Conservation (phyloP, 2,329 filamentous ascomycete genomes). For the Aspergillus sp. region DNA sequence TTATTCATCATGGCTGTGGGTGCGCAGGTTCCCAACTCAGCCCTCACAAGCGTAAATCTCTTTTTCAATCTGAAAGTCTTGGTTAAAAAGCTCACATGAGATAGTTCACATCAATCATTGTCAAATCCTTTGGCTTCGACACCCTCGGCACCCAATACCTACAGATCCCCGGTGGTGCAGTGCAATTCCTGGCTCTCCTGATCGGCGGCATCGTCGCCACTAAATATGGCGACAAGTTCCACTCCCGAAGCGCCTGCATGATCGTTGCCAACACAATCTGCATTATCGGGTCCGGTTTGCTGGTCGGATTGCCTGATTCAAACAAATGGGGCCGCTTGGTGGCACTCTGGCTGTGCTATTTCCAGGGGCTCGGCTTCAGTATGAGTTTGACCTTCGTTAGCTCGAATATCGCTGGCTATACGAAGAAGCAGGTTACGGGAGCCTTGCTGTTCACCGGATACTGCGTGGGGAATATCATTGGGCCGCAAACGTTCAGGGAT, state of each 20-base stretch:
- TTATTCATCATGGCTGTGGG: slow-evolving; percentile 55
- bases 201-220: slow-evolving; percentile 54
- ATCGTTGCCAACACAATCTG: slow-evolving; percentile 56
- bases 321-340: slow-evolving; percentile 60
- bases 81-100: background rate
- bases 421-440: slow-evolving; percentile 34
- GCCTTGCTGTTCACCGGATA: slow-evolving; percentile 51
- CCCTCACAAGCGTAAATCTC: slow-evolving; percentile 47
- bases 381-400: slow-evolving; percentile 55
- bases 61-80: background rate
- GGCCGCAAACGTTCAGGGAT: slow-evolving; percentile 54
- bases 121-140: slow-evolving; percentile 49
- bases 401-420: slow-evolving; percentile 50
- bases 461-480: slow-evolving; percentile 49
- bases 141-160: slow-evolving; percentile 57
- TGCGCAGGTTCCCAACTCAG: slow-evolving; percentile 58
- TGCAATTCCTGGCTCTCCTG: slow-evolving; percentile 57
- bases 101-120: slow-evolving; percentile 49
- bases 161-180: slow-evolving; percentile 59
- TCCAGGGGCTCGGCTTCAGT: slow-evolving; percentile 55
- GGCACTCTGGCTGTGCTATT: slow-evolving; percentile 58
- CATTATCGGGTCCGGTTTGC: slow-evolving; percentile 53
- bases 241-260: slow-evolving; percentile 56
- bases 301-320: slow-evolving; percentile 51
- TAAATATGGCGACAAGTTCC: slow-evolving; percentile 45